phyloP scores from a whole-genome alignment of 306 rosid genomes.

The Quercus cerris region DNA sequence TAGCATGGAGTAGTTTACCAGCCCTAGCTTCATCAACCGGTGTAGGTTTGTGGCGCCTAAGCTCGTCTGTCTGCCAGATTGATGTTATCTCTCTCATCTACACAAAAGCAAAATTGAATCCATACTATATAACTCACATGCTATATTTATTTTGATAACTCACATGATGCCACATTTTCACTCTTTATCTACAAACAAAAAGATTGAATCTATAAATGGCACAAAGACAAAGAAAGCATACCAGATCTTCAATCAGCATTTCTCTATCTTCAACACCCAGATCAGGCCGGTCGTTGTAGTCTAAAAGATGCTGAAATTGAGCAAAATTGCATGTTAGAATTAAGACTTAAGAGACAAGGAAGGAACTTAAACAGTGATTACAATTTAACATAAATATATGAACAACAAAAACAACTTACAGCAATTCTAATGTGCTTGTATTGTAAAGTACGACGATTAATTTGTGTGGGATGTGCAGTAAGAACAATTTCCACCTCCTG shows the following conservation, averaged over 20 bases:
- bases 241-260: conserved; percentile 92
- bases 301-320: conserved; percentile 70
- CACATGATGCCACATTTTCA: conserved; percentile 24
- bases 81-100: conserved; percentile 95
- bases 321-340: conserved; percentile 6
- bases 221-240: conserved; percentile 32
- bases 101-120: conserved; percentile 29
- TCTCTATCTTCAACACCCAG: conserved; percentile 77
- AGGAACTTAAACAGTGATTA: conserved; percentile 12
- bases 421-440: conserved; percentile 81
- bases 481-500: conserved; percentile 98
- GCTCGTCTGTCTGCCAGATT: conserved; percentile 98
- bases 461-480: conserved; percentile 98
- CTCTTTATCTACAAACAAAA: conserved; percentile 60
- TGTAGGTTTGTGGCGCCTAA: conserved; percentile 86
- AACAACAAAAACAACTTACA: conserved; percentile 43
- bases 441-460: conserved; percentile 88
- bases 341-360: conserved; percentile 18
- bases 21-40: conserved; percentile 98
- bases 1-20: conserved; percentile 45
- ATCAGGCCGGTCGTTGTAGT: conserved; percentile 82
- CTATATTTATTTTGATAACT: conserved; percentile 48
- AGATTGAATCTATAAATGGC: neutral
- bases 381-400: neutral
- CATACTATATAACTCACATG: conserved; percentile 16